Conservation (phyloP, 805 yeast species). For the Saturnispora kantuleensis region DNA sequence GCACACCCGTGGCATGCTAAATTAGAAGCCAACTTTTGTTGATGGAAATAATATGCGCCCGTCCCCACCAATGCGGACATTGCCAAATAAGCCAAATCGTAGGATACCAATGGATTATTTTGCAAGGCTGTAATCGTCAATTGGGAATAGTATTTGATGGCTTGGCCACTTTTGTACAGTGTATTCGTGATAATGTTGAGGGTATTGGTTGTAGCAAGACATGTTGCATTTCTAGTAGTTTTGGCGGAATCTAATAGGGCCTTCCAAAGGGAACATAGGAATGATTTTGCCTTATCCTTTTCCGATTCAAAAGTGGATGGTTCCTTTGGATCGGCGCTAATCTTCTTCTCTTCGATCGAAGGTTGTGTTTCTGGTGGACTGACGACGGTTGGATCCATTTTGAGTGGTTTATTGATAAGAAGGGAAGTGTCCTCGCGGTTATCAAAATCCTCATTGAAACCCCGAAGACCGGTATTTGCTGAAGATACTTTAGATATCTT, state of each 20-base stretch:
- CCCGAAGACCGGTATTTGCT: no score
- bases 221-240: neutral
- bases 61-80: constrained; percentile 3
- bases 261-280: no score
- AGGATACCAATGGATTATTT: constrained; percentile 8
- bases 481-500: no score
- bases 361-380: neutral
- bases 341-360: no score
- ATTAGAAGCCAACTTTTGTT: constrained; percentile 1
- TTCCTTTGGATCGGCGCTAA: neutral
- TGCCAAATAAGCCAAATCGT: constrained; percentile 8
- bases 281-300: no score
- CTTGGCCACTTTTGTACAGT: constrained; percentile 2
- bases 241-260: no score
- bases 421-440: constrained; percentile 1
- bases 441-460: neutral
- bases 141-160: neutral
- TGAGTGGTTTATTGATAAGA: neutral
- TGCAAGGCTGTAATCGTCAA: neutral
- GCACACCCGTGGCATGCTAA: constrained; percentile 5
- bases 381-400: no score
- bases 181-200: neutral
- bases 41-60: constrained; percentile 8
- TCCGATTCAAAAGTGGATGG: neutral
- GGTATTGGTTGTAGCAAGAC: neutral